Evolutionary conservation across 768 basidiomycete species (phyloP), one percentile per base, ranked within the genome.

Genomic region (Steccherinum ochraceum): DNA sequence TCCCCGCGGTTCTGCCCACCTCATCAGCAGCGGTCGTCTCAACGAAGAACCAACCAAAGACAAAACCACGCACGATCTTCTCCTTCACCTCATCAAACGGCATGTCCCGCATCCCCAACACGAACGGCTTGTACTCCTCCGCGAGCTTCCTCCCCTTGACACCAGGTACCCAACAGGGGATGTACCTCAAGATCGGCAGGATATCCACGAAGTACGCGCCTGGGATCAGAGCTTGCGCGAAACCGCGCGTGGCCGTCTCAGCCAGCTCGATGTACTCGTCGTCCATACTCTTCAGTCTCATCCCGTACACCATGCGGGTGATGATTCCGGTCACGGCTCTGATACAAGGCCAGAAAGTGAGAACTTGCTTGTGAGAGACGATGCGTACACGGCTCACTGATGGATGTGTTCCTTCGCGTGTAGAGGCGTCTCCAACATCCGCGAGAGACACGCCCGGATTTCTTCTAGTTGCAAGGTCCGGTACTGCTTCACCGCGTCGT

Each of bases 91-190:
- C 35, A n/a, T 52, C 56, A 41, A 68, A 70, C 5, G 73, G 72
- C 0, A 53, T 23, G 10, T 61, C 40, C 11, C 30, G 40, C 59
- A 64, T 63, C 51, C 49, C 62, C 56, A 58, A n/a, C 49, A 69
- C 73, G 5, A 48, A 56, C 43, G 57, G 57, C 52, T 70, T 65
- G 45, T 70, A 71, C n/a, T n/a, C n/a, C n/a, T n/a, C n/a, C n/a
- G n/a, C n/a, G n/a, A n/a, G n/a, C n/a, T n/a, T n/a, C n/a, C n/a
- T n/a, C n/a, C n/a, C n/a, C 0, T 62, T 62, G 11, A 66, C 65
- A 7, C 74, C 72, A 0, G 74, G 73, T 25, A 71, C 50, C 73
- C 73, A 75, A 2, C 63, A 42, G 3, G 73, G 73, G 13, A 74
- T 53, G 27, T 67, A 55, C n/a, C 24, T 12, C 11, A 11, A 40